Evolutionary conservation across 768 basidiomycete genomes (phyloP), one percentile per base, ranked within the genome.

Genomic region (Leccinellum rugosiceps): DNA sequence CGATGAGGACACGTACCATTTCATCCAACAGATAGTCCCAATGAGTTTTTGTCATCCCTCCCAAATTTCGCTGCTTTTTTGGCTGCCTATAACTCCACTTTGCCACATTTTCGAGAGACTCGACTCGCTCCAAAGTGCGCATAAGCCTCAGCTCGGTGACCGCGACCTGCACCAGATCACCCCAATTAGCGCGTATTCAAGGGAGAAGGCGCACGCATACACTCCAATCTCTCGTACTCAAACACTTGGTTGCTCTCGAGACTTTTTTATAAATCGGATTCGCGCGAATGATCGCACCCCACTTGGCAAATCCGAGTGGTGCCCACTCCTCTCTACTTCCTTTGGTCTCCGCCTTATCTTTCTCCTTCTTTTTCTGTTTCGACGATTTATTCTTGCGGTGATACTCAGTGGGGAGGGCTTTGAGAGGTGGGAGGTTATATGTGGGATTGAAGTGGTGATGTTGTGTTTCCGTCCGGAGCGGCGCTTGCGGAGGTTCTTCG

Each of bases 11-110:
- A 76, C 82, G 63, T 54, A 92, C 93, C 94, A 98, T 94, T 74
- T 99, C 97, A 59, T 98, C 96, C 72, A 99, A 74, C 32, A 99
- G 78, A 72, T 94, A 90, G 69, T 98, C 97, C 93, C 93, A 95
- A 67, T 98, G 94, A 1, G 88, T 84, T 74, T 95, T 97, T 3
- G 78, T 76, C 50, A 87, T 63, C 1, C 86, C 85, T 21, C 87
- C 85, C 17, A 94, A 80, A 28, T 85, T 88, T 57, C 90, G 80
- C 67, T 95, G 92, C 72, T 94, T 96, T 74, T 96, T 98, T 10
- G 94, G 94, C 67, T 99, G 97, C 52, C 96, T 77, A 65, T 96
- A 92, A 62, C 90, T 89, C 96, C 97, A 99, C 34, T 84, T 78
- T 4, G 86, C 87, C 11, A 81, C 82, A 26, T 83, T 80, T 71